Base-by-base conservation (phyloP, 108 stramenopile genomes). In the Skeletonema marinoi region DNA sequence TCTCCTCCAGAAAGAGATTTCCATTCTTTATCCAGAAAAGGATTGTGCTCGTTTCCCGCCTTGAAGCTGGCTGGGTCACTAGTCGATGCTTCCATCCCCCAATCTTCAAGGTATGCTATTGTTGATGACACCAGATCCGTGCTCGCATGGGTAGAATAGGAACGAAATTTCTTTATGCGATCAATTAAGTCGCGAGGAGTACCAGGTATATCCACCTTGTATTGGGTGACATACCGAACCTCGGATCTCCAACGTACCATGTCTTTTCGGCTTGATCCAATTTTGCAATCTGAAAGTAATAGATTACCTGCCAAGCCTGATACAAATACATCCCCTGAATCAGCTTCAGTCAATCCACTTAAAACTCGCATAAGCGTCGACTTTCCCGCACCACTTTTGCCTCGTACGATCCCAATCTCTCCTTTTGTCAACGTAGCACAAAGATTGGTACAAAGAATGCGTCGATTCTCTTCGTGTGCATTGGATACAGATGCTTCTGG, bases 1-100 rank as follows among this genome's bases (percentile, higher is more conserved):
- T 95, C 93, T 35, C 93, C 96, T 2, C 96, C 96, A 3, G 90
- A 91, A 3, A 96, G 82, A 25, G 81, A 84, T 41, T 85, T 82
- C 95, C 93, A 95, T 5, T 78, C 74, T 64, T 83, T 80, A 48
- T 90, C 87, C 14, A 88, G 39, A 17, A 19, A 65, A 38, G 60
- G 76, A 13, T 74, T 17, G n/a, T 14, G 21, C 50, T 68, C 38
- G 41, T 77, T 51, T 32, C 48, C 46, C 2, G 29, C 9, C 3
- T 38, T 4, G 3, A n/a, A 46, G 44, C 44, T 46, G 2, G 44
- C 16, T 56, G 33, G 17, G 21, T 68, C 12, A 59, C 32, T 4
- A 36, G 16, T 50, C 30, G 29, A 51, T 13, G 30, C 12, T 36
- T 11, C 42, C 70, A 84, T 65, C 16, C 85, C 85, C 87, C 87